phyloP scores from a whole-genome alignment of 306 rosid species.

The Arachis stenosperma region DNA sequence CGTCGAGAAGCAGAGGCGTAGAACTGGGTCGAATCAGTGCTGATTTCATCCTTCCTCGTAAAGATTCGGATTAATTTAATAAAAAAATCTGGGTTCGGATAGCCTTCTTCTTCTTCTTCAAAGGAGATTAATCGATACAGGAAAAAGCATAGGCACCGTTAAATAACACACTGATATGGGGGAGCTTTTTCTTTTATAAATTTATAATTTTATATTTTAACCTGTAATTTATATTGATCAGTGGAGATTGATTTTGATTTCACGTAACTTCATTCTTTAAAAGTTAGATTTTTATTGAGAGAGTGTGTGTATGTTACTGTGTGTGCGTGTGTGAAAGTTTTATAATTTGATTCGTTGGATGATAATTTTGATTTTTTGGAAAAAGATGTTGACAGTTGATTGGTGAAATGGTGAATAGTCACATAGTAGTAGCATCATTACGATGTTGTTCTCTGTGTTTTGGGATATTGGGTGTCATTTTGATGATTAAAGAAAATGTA shows the following conservation, averaged over 20 bases:
- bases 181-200: constrained; percentile 34
- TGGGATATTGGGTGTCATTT: too few species aligned
- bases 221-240: too few species aligned
- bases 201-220: neutral
- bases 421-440: too few species aligned
- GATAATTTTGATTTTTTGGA: neutral
- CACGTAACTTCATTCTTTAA: too few species aligned
- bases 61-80: neutral
- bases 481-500: too few species aligned
- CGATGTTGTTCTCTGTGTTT: too few species aligned
- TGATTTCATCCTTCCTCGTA: constrained; percentile 43
- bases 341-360: neutral
- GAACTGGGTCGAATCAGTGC: constrained; percentile 50
- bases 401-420: neutral
- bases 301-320: too few species aligned
- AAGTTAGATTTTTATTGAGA: neutral
- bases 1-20: constrained; percentile 49
- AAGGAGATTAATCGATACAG: neutral
- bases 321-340: too few species aligned
- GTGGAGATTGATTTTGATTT: too few species aligned
- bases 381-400: constrained; percentile 10
- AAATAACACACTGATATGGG: constrained; percentile 43
- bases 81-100: neutral
- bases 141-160: neutral
- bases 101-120: neutral